Base-by-base conservation (phyloP, 2,329 filamentous ascomycete species). In the Myriangium duriaei region DNA sequence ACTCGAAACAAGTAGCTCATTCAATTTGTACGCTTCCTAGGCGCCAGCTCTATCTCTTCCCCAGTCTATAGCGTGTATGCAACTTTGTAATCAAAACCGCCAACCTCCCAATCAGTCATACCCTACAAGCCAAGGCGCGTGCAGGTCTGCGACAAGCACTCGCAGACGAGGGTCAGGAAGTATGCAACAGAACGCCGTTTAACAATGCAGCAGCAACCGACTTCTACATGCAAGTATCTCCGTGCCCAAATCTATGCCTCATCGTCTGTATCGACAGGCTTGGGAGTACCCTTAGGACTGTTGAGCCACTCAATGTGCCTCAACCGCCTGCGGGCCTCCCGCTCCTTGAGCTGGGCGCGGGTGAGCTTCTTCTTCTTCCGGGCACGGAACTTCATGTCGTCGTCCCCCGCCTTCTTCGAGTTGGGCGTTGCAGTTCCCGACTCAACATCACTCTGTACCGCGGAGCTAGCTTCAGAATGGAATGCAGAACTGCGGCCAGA, bases 331-430 rank as follows among this genome's bases (percentile, higher is more conserved):
- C 92, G 73, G 30, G 81, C 81, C 63, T 96, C 88, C 13, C 81
- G 72, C 60, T 98, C 91, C 74, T 98, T 98, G 57, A 87, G 51
- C 62, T 98, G 86, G 64, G 86, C 86, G 69, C 92, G 84, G 41
- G 91, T 98, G 75, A 91, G 75, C 83, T 98, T 98, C 77, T 88
- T 93, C 85, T 95, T 95, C 66, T 80, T 80, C 73, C 87, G 91
- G 7, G 81, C 71, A 60, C 72, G 76, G 77, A 98, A 98, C 67
- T 92, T 88, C 70, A 98, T 74, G 43, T 69, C 72, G 60, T 80
- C 59, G 53, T 65, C 69, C 7, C 21, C 21, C 7, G 7, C 21
- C 21, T 26, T 26, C 21, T 26, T 26, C 7, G 7, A 7, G 21
- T 26, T 26, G 7, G 21, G 21, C n/a, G 21, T 26, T n/a, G 21